These are phyloP conservation scores for Leucosporidium scottii DNA, from an alignment of 768 basidiomycete genomes.

Conservation along the genomic window DNA sequence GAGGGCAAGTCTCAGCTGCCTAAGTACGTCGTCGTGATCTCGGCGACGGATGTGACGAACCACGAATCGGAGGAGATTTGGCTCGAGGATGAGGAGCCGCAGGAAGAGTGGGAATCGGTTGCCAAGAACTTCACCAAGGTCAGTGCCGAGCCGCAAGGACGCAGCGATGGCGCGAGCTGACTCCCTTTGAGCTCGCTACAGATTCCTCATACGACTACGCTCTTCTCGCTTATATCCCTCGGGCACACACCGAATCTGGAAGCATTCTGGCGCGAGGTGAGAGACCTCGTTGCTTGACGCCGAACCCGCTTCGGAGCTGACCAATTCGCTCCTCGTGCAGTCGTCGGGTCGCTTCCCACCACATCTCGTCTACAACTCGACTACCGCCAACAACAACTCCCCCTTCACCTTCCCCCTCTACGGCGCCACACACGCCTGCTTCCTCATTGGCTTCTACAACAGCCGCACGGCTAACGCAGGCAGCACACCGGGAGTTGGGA, in stretches of 20 bases:
- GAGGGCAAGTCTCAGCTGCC: conserved; percentile 23
- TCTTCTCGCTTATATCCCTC: conserved; percentile 30
- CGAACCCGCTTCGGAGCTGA: not conserved
- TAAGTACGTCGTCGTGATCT: conserved; percentile 30
- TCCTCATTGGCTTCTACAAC: conserved; percentile 34
- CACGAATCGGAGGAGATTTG: conserved; percentile 22
- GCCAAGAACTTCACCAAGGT: conserved; percentile 26
- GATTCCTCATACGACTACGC: conserved; percentile 19
- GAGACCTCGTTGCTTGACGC: not conserved
- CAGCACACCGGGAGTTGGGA: not conserved
- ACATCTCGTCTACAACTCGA: conserved; percentile 26
- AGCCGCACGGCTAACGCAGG: conserved; percentile 1
- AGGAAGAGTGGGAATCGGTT: conserved; percentile 21
- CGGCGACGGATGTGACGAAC: conserved; percentile 15
- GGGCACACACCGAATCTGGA: conserved; percentile 28
- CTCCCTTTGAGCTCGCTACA: not conserved
- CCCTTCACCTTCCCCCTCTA: conserved; percentile 17
- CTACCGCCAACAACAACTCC: not conserved
- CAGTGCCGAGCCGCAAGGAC: not conserved
- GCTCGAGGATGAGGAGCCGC: conserved; percentile 22
- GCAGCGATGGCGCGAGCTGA: not conserved
- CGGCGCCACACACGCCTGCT: conserved; percentile 19
- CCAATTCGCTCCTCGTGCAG: not conserved
- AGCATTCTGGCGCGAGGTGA: conserved; percentile 21
- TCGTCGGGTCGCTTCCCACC: conserved; percentile 21